Conservation (phyloP, 441 rosid genomes). For the Eugenia klotzschiana region DNA sequence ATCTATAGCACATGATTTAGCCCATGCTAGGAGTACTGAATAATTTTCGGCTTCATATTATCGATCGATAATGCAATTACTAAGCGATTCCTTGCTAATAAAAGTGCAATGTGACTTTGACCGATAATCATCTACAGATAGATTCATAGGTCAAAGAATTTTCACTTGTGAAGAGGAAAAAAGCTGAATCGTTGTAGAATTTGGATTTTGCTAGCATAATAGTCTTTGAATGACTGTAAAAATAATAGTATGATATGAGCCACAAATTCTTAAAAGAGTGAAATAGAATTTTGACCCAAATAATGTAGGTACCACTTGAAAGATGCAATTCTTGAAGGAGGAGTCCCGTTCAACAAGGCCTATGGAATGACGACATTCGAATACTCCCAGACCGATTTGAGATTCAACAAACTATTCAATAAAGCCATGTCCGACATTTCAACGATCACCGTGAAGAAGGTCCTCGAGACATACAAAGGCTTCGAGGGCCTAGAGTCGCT, state of each 20-base stretch:
- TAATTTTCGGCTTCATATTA: background rate
- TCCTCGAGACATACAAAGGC: background rate
- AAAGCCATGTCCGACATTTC: background rate
- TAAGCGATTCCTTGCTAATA: background rate
- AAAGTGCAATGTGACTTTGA: background rate
- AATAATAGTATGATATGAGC: background rate
- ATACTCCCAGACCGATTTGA: background rate
- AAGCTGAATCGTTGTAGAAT: too few relatives aligned
- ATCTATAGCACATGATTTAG: background rate
- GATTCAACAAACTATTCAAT: background rate
- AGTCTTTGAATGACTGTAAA: rapidly evolving
- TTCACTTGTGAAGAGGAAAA: background rate
- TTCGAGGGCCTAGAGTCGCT: background rate
- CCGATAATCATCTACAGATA: background rate
- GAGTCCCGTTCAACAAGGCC: background rate
- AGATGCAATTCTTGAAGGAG: background rate
- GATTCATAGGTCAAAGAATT: background rate
- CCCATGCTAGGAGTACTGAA: background rate
- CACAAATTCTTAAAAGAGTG: background rate
- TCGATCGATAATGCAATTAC: background rate
- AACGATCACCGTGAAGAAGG: background rate
- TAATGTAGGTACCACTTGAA: background rate
- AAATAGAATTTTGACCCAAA: background rate
- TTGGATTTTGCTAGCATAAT: background rate
- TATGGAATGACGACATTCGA: background rate